A percentile compares a stretch with the other conserved stretches of the same genome.
phyloP scores from a whole-genome alignment of 495 filamentous ascomycete species.

The Hyaloscypha variabilis region DNA sequence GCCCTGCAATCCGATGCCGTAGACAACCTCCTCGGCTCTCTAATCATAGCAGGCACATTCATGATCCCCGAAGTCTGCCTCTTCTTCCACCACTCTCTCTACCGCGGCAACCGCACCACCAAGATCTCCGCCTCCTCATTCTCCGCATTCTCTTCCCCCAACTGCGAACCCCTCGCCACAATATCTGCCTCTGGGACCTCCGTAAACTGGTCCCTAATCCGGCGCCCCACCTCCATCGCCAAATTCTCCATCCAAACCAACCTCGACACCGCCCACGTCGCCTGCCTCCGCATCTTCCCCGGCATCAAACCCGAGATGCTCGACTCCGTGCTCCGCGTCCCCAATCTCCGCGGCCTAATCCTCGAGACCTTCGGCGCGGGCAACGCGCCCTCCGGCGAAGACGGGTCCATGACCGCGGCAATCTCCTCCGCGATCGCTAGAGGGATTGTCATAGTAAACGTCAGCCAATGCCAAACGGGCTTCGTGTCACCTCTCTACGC shows the following conservation, averaged over 20 bases:
- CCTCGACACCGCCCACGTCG: slow-evolving; percentile 85
- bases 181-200: slow-evolving; percentile 80
- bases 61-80: slow-evolving; percentile 95
- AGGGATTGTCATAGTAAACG: slow-evolving; percentile 88
- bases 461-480: slow-evolving; percentile 89
- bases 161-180: slow-evolving; percentile 76
- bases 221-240: slow-evolving; percentile 71
- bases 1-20: slow-evolving; percentile 92
- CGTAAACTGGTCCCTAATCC: slow-evolving; percentile 81
- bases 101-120: slow-evolving; percentile 85
- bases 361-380: slow-evolving; percentile 96
- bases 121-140: slow-evolving; percentile 89
- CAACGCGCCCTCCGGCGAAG: slow-evolving; percentile 85
- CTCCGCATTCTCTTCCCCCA: slow-evolving; percentile 85
- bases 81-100: slow-evolving; percentile 94
- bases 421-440: slow-evolving; percentile 75
- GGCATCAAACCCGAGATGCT: slow-evolving; percentile 96
- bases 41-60: slow-evolving; percentile 95
- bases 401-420: slow-evolving; percentile 81
- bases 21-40: slow-evolving; percentile 90
- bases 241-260: slow-evolving; percentile 77
- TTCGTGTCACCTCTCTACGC: slow-evolving; percentile 91
- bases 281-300: slow-evolving; percentile 91
- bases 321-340: slow-evolving; percentile 79
- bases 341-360: slow-evolving; percentile 79